A percentile compares a stretch with the other conserved stretches of the same genome.
phyloP scores from a whole-genome alignment of 305 asterid genomes.

The Rubia tinctorum region DNA sequence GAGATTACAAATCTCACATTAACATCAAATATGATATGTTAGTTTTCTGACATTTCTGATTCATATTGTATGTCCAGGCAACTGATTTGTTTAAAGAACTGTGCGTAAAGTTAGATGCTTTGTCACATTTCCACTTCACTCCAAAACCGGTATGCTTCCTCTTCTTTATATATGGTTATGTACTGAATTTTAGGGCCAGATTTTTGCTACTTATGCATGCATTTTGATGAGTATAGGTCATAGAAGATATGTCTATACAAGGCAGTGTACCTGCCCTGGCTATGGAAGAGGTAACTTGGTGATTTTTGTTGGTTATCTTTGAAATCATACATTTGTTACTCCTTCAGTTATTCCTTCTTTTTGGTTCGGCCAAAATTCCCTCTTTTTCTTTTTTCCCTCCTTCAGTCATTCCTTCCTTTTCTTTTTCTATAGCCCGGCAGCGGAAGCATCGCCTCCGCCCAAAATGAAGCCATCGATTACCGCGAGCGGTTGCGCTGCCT shows the following conservation, averaged over 20 bases:
- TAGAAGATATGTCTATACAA: constrained; percentile 92
- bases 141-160: constrained; percentile 78
- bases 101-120: constrained; percentile 86
- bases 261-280: constrained; percentile 91
- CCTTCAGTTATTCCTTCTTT: too few species aligned
- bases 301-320: background rate
- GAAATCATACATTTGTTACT: background rate
- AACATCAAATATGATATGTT: background rate
- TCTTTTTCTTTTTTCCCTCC: too few species aligned
- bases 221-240: constrained; percentile 42
- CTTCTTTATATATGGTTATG: constrained; percentile 1
- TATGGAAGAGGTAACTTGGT: constrained; percentile 82
- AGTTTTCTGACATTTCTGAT: constrained; percentile 5
- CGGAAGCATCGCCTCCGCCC: constrained; percentile 97
- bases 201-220: constrained; percentile 11
- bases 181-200: background rate
- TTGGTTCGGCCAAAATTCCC: too few species aligned
- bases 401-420: too few species aligned
- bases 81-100: constrained; percentile 67
- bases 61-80: constrained; percentile 44
- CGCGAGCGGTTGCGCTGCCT: constrained; percentile 88
- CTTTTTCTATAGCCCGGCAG: constrained; percentile 99
- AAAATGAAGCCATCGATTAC: constrained; percentile 93
- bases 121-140: constrained; percentile 96
- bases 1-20: background rate